Evolutionary conservation across 1,284 basidiomycete genomes (phyloP), one percentile per base, ranked within the genome.

Genomic region (Porodaedalea pini): DNA sequence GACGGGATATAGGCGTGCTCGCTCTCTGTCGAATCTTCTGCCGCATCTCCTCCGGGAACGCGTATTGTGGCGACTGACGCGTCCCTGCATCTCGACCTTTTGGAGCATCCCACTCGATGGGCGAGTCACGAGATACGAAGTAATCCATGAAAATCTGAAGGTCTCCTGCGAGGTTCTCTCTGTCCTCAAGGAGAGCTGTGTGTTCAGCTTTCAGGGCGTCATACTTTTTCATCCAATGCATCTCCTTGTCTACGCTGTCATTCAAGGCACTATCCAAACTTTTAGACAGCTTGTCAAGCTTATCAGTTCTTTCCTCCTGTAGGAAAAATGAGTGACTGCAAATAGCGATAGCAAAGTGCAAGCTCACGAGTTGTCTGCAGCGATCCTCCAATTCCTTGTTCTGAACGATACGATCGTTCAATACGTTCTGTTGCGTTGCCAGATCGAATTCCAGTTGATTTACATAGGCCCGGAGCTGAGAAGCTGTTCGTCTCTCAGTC

Each of bases 161-260:
- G 29, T 60, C 58, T 17, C 36, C 48, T n/a, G 41, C 45, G 13
- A 60, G 58, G 47, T 48, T 53, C 21, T 47, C 43, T n/a, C 49
- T 45, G 10, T 60, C 58, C 23, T 36, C 54, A 3, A 48, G 25
- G 15, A 60, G 27, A 10, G 5, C 34, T 3, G 19, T 40, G 29
- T 52, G 40, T 32, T 60, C 58, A 4, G 13, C 27, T 32, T 60
- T 56, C 25, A 60, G 11, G 21, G 31, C 44, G 17, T 53, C 54
- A 17, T 60, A 48, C 34, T 52, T 56, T 11, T 56, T 53, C 54
- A 50, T 60, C 58, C 58, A 60, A 34, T 55, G 53, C 48, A 59
- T 56, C 29, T 59, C 58, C n/a, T 59, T 59, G 29, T 54, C 37
- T 6, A 60, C 49, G 25, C 58, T 60, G 15, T 56, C 48, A 36